These are phyloP conservation scores for Magnaporthiopsis incrustans DNA, from an alignment of 2,329 filamentous ascomycete species.

Conservation along the genomic window DNA sequence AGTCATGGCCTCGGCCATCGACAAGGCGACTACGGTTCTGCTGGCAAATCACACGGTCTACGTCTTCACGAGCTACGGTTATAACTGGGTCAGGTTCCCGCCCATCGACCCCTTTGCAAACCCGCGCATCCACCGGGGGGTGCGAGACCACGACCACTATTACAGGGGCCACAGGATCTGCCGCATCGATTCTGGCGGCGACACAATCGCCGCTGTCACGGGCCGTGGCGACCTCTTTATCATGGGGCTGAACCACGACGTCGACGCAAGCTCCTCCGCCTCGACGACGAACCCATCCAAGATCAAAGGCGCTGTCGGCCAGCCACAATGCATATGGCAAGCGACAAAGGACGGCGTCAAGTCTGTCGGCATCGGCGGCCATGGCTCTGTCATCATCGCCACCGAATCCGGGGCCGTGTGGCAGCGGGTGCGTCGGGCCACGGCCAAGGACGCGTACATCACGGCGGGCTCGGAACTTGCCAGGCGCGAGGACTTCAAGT, in stretches of 20 bases:
- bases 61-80: slow-evolving; percentile 93
- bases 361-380: slow-evolving; percentile 82
- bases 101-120: slow-evolving; percentile 56
- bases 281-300: slow-evolving; percentile 92
- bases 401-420: slow-evolving; percentile 90
- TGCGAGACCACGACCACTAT: slow-evolving; percentile 35
- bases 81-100: slow-evolving; percentile 82
- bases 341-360: slow-evolving; percentile 78
- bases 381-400: slow-evolving; percentile 90
- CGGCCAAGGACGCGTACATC: slow-evolving; percentile 60
- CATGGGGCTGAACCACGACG: slow-evolving; percentile 62
- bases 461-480: slow-evolving; percentile 37
- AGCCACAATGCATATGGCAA: slow-evolving; percentile 79
- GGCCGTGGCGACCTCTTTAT: slow-evolving; percentile 83
- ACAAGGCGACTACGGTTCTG: slow-evolving; percentile 78
- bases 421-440: slow-evolving; percentile 75
- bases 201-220: slow-evolving; percentile 85
- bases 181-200: slow-evolving; percentile 75
- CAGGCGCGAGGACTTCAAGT: slow-evolving; percentile 87
- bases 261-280: slow-evolving; percentile 49
- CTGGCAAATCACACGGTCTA: slow-evolving; percentile 84
- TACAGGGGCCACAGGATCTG: slow-evolving; percentile 50
- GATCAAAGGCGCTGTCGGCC: slow-evolving; percentile 73
- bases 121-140: too few species aligned
- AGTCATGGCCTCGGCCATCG: slow-evolving; percentile 75